Evolutionary conservation across 2,329 filamentous ascomycete species (phyloP).

Genomic region (Gyromitra esculenta): DNA sequence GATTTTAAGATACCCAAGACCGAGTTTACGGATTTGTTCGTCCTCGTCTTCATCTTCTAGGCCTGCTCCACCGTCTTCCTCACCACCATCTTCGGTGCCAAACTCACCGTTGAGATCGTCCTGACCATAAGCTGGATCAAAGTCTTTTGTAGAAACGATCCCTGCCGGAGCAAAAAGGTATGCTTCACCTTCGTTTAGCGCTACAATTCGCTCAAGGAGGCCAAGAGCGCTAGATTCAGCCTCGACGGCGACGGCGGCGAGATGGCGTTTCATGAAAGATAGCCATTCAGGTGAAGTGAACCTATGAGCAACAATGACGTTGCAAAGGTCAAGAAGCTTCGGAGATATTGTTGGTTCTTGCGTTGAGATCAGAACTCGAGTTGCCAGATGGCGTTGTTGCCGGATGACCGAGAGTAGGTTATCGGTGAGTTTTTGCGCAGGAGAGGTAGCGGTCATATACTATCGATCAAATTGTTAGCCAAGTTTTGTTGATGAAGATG

Average conservation of each 20-base stretch:
- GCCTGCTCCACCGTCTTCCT: conserved; percentile 12
- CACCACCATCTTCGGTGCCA: conserved; percentile 5
- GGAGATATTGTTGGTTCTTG: conserved; percentile 79
- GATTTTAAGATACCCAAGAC: conserved; percentile 48
- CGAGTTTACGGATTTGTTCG: conserved; percentile 41
- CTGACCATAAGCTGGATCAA: conserved; percentile 6
- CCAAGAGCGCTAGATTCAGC: conserved; percentile 18
- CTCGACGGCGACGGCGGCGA: conserved; percentile 49
- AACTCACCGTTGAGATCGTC: not conserved
- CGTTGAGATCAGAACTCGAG: conserved; percentile 75
- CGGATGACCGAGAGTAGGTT: conserved; percentile 72
- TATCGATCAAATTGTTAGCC: conserved; percentile 55
- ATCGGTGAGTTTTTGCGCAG: conserved; percentile 70
- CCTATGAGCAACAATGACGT: conserved; percentile 75
- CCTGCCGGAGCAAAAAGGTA: conserved; percentile 51
- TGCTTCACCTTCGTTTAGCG: conserved; percentile 50
- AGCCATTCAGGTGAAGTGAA: conserved; percentile 76
- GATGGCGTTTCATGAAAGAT: conserved; percentile 59
- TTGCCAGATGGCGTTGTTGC: conserved; percentile 74
- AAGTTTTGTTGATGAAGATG: not conserved
- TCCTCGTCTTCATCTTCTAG: conserved; percentile 22
- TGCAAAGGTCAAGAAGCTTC: conserved; percentile 75
- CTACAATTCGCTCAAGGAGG: conserved; percentile 47
- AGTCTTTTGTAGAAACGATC: conserved; percentile 32
- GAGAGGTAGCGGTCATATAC: conserved; percentile 70